These are phyloP conservation scores for Ophiocordyceps camponoti-floridani DNA, from an alignment of 2,329 filamentous ascomycete species.

Conservation along the genomic window DNA sequence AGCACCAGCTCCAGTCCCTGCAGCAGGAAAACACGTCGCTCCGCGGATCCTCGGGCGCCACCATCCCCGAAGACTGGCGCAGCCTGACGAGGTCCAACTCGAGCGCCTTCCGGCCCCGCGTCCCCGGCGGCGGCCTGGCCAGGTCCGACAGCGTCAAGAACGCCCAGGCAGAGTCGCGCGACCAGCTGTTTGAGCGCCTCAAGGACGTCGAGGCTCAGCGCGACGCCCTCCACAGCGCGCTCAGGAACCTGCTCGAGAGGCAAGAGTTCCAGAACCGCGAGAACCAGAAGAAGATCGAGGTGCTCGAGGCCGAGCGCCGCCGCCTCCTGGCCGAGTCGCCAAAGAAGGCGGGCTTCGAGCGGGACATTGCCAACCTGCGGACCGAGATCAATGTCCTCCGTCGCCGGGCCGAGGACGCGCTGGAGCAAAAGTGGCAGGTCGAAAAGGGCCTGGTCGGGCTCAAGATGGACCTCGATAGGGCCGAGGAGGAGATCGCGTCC, in stretches of 20 bases:
- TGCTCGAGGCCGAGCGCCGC: conserved; percentile 63
- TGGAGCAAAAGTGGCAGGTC: conserved; percentile 91
- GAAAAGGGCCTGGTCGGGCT: conserved; percentile 77
- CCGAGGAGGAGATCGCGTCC: conserved; percentile 81
- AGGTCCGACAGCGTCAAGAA: conserved; percentile 42
- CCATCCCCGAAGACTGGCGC: conserved; percentile 5
- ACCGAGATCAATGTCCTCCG: conserved; percentile 74
- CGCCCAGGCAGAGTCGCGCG: conserved; percentile 36
- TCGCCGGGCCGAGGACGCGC: conserved; percentile 75
- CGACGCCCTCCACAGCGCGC: conserved; percentile 73
- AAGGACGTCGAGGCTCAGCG: conserved; percentile 90
- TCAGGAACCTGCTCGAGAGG: conserved; percentile 70
- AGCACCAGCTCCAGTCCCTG: conserved; percentile 65
- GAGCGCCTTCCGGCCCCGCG: conserved; percentile 22
- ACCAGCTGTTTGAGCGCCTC: conserved; percentile 57
- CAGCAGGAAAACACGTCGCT: conserved; percentile 48
- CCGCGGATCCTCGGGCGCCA: conserved; percentile 16
- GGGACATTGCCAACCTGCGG: conserved; percentile 62
- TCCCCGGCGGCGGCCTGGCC: conserved; percentile 27
- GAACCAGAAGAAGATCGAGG: conserved; percentile 61
- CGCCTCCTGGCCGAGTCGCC: conserved; percentile 51
- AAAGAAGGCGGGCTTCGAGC: conserved; percentile 62
- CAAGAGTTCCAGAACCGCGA: conserved; percentile 74
- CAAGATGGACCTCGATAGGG: conserved; percentile 92
- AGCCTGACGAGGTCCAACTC: conserved; percentile 47